phyloP scores from a whole-genome alignment of 2,329 filamentous ascomycete species.

The Sporothrix schenckii region DNA sequence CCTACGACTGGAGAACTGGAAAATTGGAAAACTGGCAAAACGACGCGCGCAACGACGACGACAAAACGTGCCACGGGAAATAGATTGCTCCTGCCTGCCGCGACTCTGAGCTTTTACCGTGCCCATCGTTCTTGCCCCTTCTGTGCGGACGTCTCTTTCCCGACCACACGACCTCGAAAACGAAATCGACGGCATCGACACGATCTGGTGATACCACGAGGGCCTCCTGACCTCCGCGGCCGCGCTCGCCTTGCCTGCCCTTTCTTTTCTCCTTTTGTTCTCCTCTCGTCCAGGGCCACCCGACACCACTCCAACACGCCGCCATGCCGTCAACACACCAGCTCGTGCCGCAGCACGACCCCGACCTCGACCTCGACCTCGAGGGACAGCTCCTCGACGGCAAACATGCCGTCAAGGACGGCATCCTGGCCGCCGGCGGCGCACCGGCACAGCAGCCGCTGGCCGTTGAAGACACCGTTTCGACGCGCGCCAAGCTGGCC shows the following conservation, averaged over 20 bases:
- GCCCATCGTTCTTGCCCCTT: too few relatives aligned
- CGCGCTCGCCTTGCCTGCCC: too few relatives aligned
- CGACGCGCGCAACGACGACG: not conserved
- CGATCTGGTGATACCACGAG: too few relatives aligned
- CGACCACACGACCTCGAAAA: not conserved
- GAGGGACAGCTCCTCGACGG: constrained; percentile 15
- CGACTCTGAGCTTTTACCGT: too few relatives aligned
- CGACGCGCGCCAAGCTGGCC: constrained; percentile 27
- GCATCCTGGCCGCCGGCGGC: constrained; percentile 11
- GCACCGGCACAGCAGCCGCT: not conserved
- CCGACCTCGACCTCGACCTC: constrained; percentile 13
- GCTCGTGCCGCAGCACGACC: constrained; percentile 30
- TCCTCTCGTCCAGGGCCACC: not conserved
- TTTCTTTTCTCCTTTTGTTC: too few relatives aligned
- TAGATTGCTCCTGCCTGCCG: not conserved
- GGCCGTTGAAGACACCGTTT: constrained; percentile 32
- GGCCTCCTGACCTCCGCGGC: too few relatives aligned
- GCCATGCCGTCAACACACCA: constrained; percentile 28
- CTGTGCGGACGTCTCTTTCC: too few relatives aligned
- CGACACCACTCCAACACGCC: not conserved
- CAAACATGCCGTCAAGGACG: constrained; percentile 15
- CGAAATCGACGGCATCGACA: not conserved
- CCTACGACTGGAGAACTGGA: too few relatives aligned
- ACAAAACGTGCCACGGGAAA: not conserved
- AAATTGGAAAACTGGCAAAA: not conserved